Evolutionary conservation across 2,329 filamentous ascomycete species (phyloP).

Genomic region (Graphiopsis chlorocephala): DNA sequence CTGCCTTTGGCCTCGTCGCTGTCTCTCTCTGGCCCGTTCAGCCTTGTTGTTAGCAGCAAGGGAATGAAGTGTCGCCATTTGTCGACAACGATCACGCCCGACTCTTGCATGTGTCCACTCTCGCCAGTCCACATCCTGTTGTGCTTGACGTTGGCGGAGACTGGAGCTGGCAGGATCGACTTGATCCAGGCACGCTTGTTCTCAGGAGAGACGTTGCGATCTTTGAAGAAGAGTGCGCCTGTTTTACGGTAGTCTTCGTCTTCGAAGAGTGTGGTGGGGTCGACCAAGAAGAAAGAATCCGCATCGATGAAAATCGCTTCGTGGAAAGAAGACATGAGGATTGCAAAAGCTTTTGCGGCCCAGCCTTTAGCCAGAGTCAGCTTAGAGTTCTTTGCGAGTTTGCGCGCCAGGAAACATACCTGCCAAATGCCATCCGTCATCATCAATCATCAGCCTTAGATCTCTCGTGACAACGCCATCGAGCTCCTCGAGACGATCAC

Average conservation of each 20-base stretch:
- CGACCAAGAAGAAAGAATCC: slow-evolving; percentile 43
- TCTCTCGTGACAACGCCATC: slow-evolving; percentile 46
- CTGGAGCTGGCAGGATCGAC: slow-evolving; percentile 43
- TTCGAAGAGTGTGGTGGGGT: slow-evolving; percentile 44
- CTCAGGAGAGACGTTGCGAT: slow-evolving; percentile 43
- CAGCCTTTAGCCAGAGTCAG: slow-evolving; percentile 33
- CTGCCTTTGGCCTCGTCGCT: slow-evolving; percentile 38
- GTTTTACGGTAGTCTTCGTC: slow-evolving; percentile 42
- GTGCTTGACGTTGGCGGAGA: slow-evolving; percentile 41
- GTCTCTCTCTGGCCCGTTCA: slow-evolving; percentile 47
- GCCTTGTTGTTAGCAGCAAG: slow-evolving; percentile 40
- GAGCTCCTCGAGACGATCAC: slow-evolving; percentile 42
- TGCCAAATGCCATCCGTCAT: slow-evolving; percentile 44
- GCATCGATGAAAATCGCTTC: slow-evolving; percentile 50
- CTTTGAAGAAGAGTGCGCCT: slow-evolving; percentile 48
- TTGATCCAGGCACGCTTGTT: slow-evolving; percentile 41
- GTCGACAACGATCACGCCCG: slow-evolving; percentile 48
- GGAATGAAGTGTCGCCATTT: slow-evolving; percentile 48
- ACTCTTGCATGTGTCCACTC: slow-evolving; percentile 44
- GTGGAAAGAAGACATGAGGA: slow-evolving; percentile 47
- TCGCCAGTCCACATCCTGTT: slow-evolving; percentile 38
- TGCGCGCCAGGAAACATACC: not conserved
- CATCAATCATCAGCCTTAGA: slow-evolving; percentile 44
- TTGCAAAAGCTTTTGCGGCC: slow-evolving; percentile 49
- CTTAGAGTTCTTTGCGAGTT: not conserved